phyloP scores from a whole-genome alignment of 768 basidiomycete genomes.

The Dioszegia crocea region DNA sequence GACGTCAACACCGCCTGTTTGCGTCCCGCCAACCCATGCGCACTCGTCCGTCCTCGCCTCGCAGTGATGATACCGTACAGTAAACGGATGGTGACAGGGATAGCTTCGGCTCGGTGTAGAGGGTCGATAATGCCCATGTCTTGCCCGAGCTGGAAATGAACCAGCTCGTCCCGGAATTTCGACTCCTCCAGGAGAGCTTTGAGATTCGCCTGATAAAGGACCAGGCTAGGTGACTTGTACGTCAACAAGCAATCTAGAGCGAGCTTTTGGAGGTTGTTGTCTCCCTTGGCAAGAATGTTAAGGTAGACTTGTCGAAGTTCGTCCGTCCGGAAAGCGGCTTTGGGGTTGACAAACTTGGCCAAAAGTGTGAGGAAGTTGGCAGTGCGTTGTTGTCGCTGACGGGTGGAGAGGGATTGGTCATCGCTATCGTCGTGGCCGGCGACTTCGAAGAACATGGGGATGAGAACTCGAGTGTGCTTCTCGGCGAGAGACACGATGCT shows the following conservation, averaged over 20 bases:
- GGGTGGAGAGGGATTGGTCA: constrained; percentile 23
- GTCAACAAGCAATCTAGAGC: constrained; percentile 75
- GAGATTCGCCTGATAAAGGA: constrained; percentile 63
- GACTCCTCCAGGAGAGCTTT: constrained; percentile 73
- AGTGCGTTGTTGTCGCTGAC: constrained; percentile 52
- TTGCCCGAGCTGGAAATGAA: constrained; percentile 61
- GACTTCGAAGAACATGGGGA: constrained; percentile 71
- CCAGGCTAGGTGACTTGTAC: constrained; percentile 65
- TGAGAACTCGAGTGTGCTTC: constrained; percentile 77
- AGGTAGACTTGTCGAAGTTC: constrained; percentile 65
- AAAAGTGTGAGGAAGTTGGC: constrained; percentile 76
- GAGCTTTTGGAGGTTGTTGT: constrained; percentile 67
- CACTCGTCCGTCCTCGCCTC: constrained; percentile 61
- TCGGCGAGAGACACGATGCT: constrained; percentile 70
- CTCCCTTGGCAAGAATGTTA: constrained; percentile 76
- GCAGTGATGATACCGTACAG: constrained; percentile 86
- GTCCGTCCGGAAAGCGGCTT: constrained; percentile 69
- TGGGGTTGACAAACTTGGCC: constrained; percentile 88
- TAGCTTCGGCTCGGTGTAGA: constrained; percentile 61
- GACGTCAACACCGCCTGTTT: constrained; percentile 70
- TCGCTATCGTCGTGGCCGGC: constrained; percentile 27
- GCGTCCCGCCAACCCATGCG: constrained; percentile 61
- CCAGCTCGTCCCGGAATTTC: constrained; percentile 82
- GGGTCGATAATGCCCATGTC: constrained; percentile 57
- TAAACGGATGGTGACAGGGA: constrained; percentile 68